These are phyloP conservation scores for Coemansia sp. DNA, from an alignment of 192 early-diverging fungal genomes.

Conservation along the genomic window DNA sequence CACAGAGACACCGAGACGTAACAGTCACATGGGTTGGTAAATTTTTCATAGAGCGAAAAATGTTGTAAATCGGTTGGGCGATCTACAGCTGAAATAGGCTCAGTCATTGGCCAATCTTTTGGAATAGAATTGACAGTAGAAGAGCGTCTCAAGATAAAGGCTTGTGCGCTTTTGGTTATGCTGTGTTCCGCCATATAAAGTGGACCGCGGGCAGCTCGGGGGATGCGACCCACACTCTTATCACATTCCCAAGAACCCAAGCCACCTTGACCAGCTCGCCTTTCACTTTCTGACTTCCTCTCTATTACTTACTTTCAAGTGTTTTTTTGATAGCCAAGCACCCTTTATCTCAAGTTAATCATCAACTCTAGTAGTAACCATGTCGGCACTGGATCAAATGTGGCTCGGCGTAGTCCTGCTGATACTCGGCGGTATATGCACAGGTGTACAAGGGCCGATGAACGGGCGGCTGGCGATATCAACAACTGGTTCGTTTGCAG, in stretches of 20 bases:
- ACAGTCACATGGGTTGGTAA: not conserved
- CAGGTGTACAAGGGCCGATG: slow-evolving; percentile 52
- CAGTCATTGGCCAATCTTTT: not conserved
- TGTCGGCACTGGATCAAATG: slow-evolving; percentile 36
- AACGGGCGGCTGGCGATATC: slow-evolving; percentile 51
- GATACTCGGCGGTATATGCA: slow-evolving; percentile 53
- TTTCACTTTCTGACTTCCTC: not conserved
- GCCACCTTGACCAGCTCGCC: not conserved
- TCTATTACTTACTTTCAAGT: not conserved
- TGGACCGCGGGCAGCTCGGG: not conserved
- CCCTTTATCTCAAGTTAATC: slow-evolving; percentile 1
- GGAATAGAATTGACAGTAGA: not conserved
- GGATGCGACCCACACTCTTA: not conserved
- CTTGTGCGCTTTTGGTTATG: not conserved
- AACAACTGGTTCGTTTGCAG: slow-evolving; percentile 49
- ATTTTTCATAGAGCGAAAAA: not conserved
- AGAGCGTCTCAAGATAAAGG: not conserved
- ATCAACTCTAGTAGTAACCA: not conserved
- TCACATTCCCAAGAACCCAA: not conserved
- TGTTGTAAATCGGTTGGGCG: not conserved
- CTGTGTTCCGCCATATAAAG: not conserved
- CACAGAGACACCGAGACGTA: not conserved
- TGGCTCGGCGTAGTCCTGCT: slow-evolving; percentile 47
- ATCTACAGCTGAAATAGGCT: not conserved
- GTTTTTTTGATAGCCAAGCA: slow-evolving; percentile 1